These are phyloP conservation scores for Pinus albicaulis DNA, from an alignment of 75 land plant species.

Conservation along the genomic window DNA sequence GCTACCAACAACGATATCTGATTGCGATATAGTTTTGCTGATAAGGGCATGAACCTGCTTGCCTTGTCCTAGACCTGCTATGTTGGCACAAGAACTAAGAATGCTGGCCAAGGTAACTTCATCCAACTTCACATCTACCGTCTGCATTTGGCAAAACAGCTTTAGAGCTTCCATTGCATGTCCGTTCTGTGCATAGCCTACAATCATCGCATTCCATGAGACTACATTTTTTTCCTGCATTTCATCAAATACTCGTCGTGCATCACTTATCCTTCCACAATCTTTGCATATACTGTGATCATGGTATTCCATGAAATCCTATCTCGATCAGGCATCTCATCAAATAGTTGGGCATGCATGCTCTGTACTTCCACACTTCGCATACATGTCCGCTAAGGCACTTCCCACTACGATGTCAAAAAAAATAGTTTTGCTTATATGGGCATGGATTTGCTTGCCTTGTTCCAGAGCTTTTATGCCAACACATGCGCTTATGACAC, in stretches of 20 bases:
- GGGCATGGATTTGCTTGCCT: constrained; percentile 42
- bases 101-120: neutral
- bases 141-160: constrained; percentile 1
- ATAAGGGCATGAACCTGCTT: too few relatives aligned
- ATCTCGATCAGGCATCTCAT: constrained; percentile 28
- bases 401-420: constrained; percentile 37
- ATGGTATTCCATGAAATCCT: constrained; percentile 74
- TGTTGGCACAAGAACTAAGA: neutral
- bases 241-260: neutral
- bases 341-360: constrained; percentile 43
- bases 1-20: too few relatives aligned
- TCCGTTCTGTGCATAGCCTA: neutral
- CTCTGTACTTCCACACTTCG: constrained; percentile 41
- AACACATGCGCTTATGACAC: constrained; percentile 52
- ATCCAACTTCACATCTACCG: neutral
- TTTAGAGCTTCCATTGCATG: neutral
- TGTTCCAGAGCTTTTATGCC: constrained; percentile 24
- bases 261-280: neutral
- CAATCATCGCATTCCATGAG: neutral
- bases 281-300: constrained; percentile 38
- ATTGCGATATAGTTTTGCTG: too few relatives aligned
- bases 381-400: constrained; percentile 62
- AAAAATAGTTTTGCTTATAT: constrained; percentile 16
- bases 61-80: too few relatives aligned
- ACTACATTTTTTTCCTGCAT: neutral